Percentiles rank a stretch among this genome's conserved stretches.
Evolutionary conservation across 2,329 filamentous ascomycete genomes (phyloP).

Genomic region (Trichoderma cornu-damae): DNA sequence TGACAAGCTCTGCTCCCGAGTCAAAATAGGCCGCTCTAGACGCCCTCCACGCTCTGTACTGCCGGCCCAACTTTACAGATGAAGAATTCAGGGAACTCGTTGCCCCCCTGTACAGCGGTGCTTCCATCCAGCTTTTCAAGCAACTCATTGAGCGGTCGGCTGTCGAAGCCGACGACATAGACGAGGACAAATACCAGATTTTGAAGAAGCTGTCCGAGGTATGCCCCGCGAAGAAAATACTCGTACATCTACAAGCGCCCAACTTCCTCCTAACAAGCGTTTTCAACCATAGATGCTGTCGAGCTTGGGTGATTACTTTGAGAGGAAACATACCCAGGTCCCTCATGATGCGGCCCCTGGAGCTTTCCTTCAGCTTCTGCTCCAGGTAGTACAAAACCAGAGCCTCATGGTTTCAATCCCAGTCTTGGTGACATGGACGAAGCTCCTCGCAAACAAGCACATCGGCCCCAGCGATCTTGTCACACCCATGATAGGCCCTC

Average conservation of each 20-base stretch:
- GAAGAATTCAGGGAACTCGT: conserved; percentile 74
- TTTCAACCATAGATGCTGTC: conserved; percentile 65
- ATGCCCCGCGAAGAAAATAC: conserved; percentile 30
- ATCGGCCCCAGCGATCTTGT: conserved; percentile 60
- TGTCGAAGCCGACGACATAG: conserved; percentile 74
- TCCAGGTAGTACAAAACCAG: conserved; percentile 72
- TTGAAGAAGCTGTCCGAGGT: conserved; percentile 94
- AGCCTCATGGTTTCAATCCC: conserved; percentile 93
- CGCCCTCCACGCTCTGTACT: conserved; percentile 77
- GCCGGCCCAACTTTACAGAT: conserved; percentile 66
- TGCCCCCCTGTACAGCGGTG: conserved; percentile 70
- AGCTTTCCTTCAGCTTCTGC: conserved; percentile 72
- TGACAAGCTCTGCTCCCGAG: conserved; percentile 21
- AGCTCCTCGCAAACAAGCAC: conserved; percentile 66
- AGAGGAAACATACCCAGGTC: conserved; percentile 65
- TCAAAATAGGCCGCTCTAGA: conserved; percentile 68
- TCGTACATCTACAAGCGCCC: not conserved
- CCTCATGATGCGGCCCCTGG: conserved; percentile 61
- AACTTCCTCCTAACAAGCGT: not conserved
- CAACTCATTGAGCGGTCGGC: conserved; percentile 75
- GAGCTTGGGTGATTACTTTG: conserved; percentile 76
- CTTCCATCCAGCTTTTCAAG: conserved; percentile 65
- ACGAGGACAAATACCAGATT: conserved; percentile 87
- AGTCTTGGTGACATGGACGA: conserved; percentile 83
- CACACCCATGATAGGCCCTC: conserved; percentile 61